Conservation (phyloP, 345 rosid species). For the Syzygium grande region DNA sequence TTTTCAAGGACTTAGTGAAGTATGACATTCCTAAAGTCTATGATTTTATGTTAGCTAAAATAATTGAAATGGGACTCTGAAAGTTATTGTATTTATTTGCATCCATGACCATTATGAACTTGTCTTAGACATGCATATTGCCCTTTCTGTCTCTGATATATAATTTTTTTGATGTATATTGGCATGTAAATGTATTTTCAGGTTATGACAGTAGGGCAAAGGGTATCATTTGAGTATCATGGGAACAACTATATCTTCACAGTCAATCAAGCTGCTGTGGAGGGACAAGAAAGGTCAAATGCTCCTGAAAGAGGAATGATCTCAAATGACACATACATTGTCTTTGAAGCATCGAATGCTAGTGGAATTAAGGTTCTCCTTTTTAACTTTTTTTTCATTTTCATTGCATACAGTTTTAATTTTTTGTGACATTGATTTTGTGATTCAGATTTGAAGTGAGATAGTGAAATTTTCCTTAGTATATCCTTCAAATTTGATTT, state of each 20-base stretch:
- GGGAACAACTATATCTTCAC: conserved; percentile 87
- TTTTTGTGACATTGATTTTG: neutral
- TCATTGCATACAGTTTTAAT: neutral
- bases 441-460: neutral
- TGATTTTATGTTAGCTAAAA: neutral
- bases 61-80: neutral
- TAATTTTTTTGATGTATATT: neutral
- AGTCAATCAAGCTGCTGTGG: conserved; percentile 70
- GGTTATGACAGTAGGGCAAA: conserved; percentile 93
- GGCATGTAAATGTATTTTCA: conserved; percentile 14
- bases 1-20: neutral
- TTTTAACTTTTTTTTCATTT: neutral
- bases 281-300: conserved; percentile 53
- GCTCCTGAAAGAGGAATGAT: conserved; percentile 83
- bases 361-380: conserved; percentile 85
- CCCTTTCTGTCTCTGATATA: neutral
- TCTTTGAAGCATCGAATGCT: conserved; percentile 79
- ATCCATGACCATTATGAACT: neutral
- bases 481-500: neutral
- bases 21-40: neutral
- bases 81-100: neutral
- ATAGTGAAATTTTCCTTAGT: neutral
- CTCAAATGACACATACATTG: conserved; percentile 58
- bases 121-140: neutral
- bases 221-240: conserved; percentile 76